Conservation (phyloP, 2,329 filamentous ascomycete genomes). For the Fusarium dimerum region DNA sequence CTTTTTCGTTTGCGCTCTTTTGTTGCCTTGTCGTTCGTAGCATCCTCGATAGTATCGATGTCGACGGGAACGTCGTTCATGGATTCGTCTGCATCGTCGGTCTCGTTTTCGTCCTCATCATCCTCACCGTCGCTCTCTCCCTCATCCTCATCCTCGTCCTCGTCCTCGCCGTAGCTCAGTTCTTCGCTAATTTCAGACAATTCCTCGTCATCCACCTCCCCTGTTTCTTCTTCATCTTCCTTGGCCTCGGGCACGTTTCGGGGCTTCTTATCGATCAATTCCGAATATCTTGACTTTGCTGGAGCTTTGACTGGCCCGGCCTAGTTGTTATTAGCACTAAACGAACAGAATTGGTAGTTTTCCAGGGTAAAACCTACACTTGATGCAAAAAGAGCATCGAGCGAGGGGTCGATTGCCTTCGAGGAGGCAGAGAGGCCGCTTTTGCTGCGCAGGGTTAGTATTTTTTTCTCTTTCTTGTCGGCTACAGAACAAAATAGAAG, state of each 20-base stretch:
- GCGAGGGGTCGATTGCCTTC: slow-evolving; percentile 65
- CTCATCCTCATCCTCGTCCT: slow-evolving; percentile 27
- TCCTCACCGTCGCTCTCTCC: slow-evolving; percentile 30
- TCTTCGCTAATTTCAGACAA: slow-evolving; percentile 37
- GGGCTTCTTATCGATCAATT: slow-evolving; percentile 37
- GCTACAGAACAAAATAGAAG: not conserved
- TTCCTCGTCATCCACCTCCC: slow-evolving; percentile 36
- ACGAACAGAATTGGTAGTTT: slow-evolving; percentile 4
- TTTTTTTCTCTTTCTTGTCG: too few species aligned
- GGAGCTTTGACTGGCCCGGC: slow-evolving; percentile 52
- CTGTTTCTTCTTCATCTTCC: slow-evolving; percentile 34
- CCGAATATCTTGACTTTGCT: slow-evolving; percentile 46
- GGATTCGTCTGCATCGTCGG: slow-evolving; percentile 34
- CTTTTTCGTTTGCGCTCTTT: slow-evolving; percentile 65
- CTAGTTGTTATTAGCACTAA: slow-evolving; percentile 35
- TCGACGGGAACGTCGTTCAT: slow-evolving; percentile 36
- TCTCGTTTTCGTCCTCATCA: slow-evolving; percentile 39
- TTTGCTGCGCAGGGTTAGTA: slow-evolving; percentile 35
- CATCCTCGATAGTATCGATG: slow-evolving; percentile 39
- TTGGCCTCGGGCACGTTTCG: slow-evolving; percentile 26
- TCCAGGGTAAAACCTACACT: slow-evolving; percentile 59
- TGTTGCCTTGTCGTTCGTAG: slow-evolving; percentile 37
- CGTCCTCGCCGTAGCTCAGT: slow-evolving; percentile 36
- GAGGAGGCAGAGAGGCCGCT: slow-evolving; percentile 44
- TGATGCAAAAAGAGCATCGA: slow-evolving; percentile 69